Conservation (phyloP, 139 green algal genomes). For the Chlorella sp. region DNA sequence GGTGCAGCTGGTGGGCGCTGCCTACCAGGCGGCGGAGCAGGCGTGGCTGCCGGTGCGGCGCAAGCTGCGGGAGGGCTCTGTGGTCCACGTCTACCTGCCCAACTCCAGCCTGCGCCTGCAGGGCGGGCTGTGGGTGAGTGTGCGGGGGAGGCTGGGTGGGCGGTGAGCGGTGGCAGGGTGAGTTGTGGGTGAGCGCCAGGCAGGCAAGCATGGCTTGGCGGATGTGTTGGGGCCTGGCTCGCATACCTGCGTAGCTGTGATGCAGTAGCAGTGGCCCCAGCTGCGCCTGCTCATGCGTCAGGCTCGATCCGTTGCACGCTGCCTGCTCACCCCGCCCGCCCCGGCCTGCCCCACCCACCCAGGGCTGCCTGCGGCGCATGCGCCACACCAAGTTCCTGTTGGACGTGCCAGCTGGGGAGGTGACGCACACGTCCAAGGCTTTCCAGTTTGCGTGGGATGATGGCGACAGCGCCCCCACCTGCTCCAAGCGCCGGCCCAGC, state of each 20-base stretch:
- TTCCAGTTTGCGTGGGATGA: neutral
- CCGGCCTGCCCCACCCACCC: neutral
- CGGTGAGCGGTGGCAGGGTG: neutral
- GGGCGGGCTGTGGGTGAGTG: conserved; percentile 3
- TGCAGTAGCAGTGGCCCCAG: no score
- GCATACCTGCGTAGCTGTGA: no score
- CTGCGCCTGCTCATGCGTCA: no score
- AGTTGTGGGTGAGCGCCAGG: no score
- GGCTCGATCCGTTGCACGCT: no score
- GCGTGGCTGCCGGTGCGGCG: neutral
- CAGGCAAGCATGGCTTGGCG: no score
- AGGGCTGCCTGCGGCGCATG: conserved; percentile 28
- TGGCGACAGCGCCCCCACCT: no score
- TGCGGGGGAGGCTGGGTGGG: neutral
- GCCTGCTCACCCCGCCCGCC: neutral
- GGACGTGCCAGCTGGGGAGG: neutral
- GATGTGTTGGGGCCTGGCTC: no score
- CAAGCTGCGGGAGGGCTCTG: neutral
- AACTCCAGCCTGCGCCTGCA: neutral
- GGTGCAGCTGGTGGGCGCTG: neutral
- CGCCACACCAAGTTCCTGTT: conserved; percentile 11
- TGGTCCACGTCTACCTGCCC: conserved; percentile 8
- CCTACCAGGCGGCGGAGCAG: conserved; percentile 12
- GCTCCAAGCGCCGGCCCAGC: no score
- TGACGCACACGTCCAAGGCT: neutral